Evolutionary conservation across 768 basidiomycete genomes (phyloP).

Genomic region (Coprinopsis sp.): DNA sequence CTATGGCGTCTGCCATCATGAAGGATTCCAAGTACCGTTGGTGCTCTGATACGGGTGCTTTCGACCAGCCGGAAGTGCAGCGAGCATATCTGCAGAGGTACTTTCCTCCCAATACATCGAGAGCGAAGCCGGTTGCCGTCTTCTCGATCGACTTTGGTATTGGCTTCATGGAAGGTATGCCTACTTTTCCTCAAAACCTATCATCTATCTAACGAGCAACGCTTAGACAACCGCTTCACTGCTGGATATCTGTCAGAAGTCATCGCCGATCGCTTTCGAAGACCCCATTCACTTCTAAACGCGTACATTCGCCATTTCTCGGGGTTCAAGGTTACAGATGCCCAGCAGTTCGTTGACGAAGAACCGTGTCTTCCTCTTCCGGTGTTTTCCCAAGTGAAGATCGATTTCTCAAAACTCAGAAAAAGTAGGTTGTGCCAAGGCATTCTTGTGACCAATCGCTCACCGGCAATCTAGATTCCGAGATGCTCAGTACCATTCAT

Average conservation of each 20-base stretch:
- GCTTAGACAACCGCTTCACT: constrained; percentile 41
- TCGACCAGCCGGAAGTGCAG: constrained; percentile 30
- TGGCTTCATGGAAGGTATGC: constrained; percentile 43
- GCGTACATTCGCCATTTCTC: constrained; percentile 39
- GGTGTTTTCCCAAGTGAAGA: constrained; percentile 27
- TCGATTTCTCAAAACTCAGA: background rate
- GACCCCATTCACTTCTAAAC: constrained; percentile 37
- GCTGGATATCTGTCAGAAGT: constrained; percentile 40
- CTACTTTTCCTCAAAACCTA: background rate
- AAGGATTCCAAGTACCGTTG: constrained; percentile 41
- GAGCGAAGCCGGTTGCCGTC: constrained; percentile 23
- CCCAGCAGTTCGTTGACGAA: constrained; percentile 21
- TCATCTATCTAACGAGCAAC: background rate
- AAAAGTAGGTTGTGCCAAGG: no score
- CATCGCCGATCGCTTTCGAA: constrained; percentile 31
- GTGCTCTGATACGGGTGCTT: constrained; percentile 43
- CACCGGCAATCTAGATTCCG: constrained; percentile 25
- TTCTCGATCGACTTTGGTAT: constrained; percentile 38
- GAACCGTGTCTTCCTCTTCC: constrained; percentile 26
- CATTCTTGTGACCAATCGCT: no score
- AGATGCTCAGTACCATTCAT: constrained; percentile 35
- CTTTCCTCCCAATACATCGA: constrained; percentile 28
- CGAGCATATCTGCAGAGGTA: constrained; percentile 33
- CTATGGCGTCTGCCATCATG: constrained; percentile 43
- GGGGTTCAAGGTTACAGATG: constrained; percentile 36